phyloP scores from a whole-genome alignment of 345 rosid species.

The Hevea brasiliensis region DNA sequence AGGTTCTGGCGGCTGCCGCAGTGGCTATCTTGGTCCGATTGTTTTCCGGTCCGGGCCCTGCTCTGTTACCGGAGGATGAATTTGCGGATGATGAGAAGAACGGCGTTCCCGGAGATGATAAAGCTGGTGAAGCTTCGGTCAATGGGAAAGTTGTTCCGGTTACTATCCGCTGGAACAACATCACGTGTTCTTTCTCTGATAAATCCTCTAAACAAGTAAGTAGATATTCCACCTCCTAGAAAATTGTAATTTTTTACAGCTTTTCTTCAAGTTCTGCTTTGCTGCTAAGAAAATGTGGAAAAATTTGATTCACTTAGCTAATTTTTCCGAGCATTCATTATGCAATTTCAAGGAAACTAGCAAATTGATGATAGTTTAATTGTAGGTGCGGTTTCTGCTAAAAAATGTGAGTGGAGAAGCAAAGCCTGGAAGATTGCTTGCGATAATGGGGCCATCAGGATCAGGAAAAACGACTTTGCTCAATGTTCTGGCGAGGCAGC shows the following conservation, averaged over 20 bases:
- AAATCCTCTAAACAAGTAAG: constrained; percentile 75
- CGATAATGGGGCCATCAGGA: constrained; percentile 97
- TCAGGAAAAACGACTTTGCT: constrained; percentile 98
- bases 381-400: constrained; percentile 79
- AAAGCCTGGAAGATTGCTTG: constrained; percentile 86
- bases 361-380: neutral
- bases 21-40: constrained; percentile 74
- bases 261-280: constrained; percentile 9
- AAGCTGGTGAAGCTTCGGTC: constrained; percentile 33
- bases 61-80: constrained; percentile 53
- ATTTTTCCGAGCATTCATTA: too few relatives aligned
- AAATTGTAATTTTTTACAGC: neutral
- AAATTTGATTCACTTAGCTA: neutral
- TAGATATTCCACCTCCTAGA: neutral
- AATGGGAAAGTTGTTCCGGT: constrained; percentile 60
- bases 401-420: constrained; percentile 90
- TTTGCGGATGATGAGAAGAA: constrained; percentile 31
- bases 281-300: constrained; percentile 14
- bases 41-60: constrained; percentile 80
- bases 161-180: constrained; percentile 74
- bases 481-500: constrained; percentile 87
- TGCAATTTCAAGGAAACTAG: too few relatives aligned
- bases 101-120: constrained; percentile 12
- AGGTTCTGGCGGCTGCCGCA: constrained; percentile 66
- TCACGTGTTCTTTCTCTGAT: constrained; percentile 83